These are phyloP conservation scores for Juglanconis juglandina DNA, from an alignment of 2,329 filamentous ascomycete genomes.

Conservation along the genomic window DNA sequence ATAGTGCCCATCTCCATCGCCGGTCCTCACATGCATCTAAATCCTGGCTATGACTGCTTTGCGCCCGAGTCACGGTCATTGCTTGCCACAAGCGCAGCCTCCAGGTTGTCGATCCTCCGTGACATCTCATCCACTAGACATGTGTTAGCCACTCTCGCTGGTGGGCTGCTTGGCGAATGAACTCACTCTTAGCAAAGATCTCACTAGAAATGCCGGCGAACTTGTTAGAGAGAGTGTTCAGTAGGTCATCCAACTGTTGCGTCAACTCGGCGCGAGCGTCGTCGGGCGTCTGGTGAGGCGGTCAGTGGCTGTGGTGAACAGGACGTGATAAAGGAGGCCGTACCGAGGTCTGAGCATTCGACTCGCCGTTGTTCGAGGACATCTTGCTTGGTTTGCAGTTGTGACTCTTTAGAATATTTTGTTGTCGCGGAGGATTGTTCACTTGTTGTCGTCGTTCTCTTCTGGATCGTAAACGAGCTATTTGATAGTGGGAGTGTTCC, in stretches of 20 bases:
- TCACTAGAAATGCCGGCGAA: constrained; percentile 82
- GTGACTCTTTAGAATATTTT: background rate
- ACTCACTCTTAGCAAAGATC: constrained; percentile 82
- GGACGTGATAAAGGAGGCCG: background rate
- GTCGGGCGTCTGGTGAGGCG: constrained; percentile 35
- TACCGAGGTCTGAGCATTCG: constrained; percentile 8
- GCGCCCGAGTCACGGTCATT: constrained; percentile 40
- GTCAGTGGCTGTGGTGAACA: background rate
- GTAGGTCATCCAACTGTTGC: constrained; percentile 78
- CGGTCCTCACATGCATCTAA: background rate
- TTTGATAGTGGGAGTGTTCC: background rate
- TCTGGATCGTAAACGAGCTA: background rate
- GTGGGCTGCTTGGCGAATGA: background rate
- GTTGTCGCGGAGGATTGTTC: background rate
- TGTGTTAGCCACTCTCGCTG: background rate
- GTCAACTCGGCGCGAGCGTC: constrained; percentile 63
- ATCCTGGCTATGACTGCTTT: constrained; percentile 30
- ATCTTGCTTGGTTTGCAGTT: background rate
- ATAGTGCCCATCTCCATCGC: background rate
- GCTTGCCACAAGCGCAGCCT: constrained; percentile 64
- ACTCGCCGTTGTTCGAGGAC: constrained; percentile 16
- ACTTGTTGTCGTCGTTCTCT: background rate
- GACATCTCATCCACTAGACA: constrained; percentile 88
- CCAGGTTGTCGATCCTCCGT: constrained; percentile 76
- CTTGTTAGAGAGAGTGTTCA: constrained; percentile 80